These are phyloP conservation scores for Ophiobolus disseminans DNA, from an alignment of 2,329 filamentous ascomycete genomes.

Conservation along the genomic window DNA sequence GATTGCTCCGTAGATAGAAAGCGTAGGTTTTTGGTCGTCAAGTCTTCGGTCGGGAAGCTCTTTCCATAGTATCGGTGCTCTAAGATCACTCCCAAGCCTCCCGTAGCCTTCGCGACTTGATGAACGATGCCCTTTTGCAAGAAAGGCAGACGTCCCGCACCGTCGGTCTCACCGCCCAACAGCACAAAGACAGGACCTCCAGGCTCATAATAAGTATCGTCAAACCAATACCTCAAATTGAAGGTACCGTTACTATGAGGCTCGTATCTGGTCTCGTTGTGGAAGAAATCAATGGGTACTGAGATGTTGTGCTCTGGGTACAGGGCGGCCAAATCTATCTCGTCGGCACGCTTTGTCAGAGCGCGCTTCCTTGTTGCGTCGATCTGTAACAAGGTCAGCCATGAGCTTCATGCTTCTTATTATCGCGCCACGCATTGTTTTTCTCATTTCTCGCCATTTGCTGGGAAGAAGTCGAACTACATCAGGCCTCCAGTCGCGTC, in stretches of 20 bases:
- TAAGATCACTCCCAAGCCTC: constrained; percentile 79
- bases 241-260: constrained; percentile 75
- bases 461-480: background rate
- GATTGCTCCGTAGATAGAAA: constrained; percentile 87
- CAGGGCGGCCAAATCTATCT: constrained; percentile 43
- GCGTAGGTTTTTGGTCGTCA: constrained; percentile 73
- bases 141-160: constrained; percentile 68
- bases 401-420: background rate
- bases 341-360: constrained; percentile 34
- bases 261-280: constrained; percentile 78
- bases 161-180: constrained; percentile 73
- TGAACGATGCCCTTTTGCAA: constrained; percentile 80
- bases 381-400: constrained; percentile 12
- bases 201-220: constrained; percentile 74
- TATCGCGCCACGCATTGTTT: background rate
- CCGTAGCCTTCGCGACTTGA: constrained; percentile 68
- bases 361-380: constrained; percentile 21
- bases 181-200: constrained; percentile 85
- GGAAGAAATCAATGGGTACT: constrained; percentile 79
- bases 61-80: constrained; percentile 89
- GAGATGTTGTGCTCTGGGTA: constrained; percentile 62
- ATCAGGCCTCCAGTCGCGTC: background rate
- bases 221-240: constrained; percentile 81
- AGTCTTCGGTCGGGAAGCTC: constrained; percentile 72
- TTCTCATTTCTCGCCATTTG: constrained; percentile 3